A percentile compares a stretch with the other conserved stretches of the same genome.
Conservation (phyloP, 2,329 filamentous ascomycete genomes). For the Biscogniauxia marginata region DNA sequence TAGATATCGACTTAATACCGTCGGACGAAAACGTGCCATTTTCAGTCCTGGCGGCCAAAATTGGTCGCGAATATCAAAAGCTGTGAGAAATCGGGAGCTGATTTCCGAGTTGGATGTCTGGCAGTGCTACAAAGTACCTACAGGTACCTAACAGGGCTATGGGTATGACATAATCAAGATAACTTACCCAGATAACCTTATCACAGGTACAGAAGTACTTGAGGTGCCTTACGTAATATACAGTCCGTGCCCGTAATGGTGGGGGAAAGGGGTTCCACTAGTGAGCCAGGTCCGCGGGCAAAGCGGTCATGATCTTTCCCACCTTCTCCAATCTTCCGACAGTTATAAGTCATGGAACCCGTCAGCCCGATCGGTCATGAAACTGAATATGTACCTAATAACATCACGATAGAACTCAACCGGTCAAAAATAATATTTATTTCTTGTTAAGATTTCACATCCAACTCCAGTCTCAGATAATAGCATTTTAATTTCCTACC, state of each 20-base stretch:
- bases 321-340: not conserved
- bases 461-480: too few species aligned
- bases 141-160: too few species aligned
- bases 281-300: not conserved
- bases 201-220: too few species aligned
- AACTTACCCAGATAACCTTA: too few species aligned
- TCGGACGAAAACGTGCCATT: slow-evolving; percentile 46
- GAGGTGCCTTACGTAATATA: not conserved
- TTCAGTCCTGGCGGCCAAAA: not conserved
- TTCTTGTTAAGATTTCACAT: too few species aligned
- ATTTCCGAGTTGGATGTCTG: too few species aligned
- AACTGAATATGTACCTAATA: not conserved
- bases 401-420: too few species aligned
- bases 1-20: slow-evolving; percentile 49
- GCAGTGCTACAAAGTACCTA: not conserved
- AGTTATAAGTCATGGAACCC: not conserved
- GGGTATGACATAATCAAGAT: too few species aligned
- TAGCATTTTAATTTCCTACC: too few species aligned
- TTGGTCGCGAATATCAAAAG: not conserved
- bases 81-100: too few species aligned
- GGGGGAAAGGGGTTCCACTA: not conserved
- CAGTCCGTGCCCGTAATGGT: not conserved
- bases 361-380: not conserved
- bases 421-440: too few species aligned
- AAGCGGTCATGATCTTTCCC: not conserved